Conservation (phyloP, 768 basidiomycete species). For the Podaxis sp. region DNA sequence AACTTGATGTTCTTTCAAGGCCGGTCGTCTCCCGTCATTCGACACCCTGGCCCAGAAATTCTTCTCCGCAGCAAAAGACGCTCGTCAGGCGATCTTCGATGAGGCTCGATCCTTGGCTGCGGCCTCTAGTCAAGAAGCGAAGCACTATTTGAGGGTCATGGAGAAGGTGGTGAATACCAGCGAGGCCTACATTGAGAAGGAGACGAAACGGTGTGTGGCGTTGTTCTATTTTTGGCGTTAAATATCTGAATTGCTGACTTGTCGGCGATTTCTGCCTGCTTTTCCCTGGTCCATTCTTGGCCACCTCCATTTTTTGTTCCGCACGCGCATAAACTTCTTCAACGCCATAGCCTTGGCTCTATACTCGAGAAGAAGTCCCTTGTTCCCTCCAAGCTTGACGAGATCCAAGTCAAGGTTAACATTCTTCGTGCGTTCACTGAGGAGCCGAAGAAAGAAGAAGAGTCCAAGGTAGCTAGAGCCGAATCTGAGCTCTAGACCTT, state of each 20-base stretch:
- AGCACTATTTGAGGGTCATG: conserved; percentile 90
- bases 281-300: background rate
- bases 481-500: conserved; percentile 43
- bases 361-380: conserved; percentile 81
- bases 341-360: conserved; percentile 53
- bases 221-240: conserved; percentile 14
- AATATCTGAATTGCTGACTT: conserved; percentile 8
- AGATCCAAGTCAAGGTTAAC: conserved; percentile 91
- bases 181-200: conserved; percentile 81
- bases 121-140: conserved; percentile 49
- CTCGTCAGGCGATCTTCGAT: conserved; percentile 59
- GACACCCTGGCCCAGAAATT: conserved; percentile 79
- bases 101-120: conserved; percentile 58
- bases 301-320: background rate
- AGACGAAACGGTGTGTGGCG: conserved; percentile 66
- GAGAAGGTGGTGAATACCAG: conserved; percentile 74
- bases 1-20: conserved; percentile 40
- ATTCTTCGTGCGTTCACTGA: conserved; percentile 65
- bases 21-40: conserved; percentile 76
- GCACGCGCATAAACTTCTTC: background rate
- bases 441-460: conserved; percentile 34
- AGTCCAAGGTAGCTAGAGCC: conserved; percentile 34
- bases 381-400: conserved; percentile 79
- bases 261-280: background rate
- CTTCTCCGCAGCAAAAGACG: conserved; percentile 54